A percentile compares a stretch with the other conserved stretches of the same genome.
Evolutionary conservation across 208 protist genomes (phyloP).

Genomic region (Wallacemonas rigidus): DNA sequence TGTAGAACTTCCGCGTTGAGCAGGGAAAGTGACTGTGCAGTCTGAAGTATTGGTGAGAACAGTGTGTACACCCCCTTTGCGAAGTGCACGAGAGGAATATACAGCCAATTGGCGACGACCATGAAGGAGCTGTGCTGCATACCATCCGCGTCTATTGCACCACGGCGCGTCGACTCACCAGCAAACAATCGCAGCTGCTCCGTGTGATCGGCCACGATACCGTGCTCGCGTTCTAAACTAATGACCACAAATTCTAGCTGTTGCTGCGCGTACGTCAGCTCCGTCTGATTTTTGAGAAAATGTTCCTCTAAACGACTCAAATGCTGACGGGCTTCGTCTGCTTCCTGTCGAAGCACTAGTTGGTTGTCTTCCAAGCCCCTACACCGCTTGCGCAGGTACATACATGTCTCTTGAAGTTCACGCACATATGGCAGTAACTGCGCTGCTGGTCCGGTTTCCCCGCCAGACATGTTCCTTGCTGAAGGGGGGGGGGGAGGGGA

Average conservation of each 20-base stretch:
- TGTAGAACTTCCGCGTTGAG: slow-evolving; percentile 80
- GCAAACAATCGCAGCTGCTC: slow-evolving; percentile 86
- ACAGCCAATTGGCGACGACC: slow-evolving; percentile 77
- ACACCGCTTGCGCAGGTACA: slow-evolving; percentile 12
- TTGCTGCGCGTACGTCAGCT: slow-evolving; percentile 81
- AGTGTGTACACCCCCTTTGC: slow-evolving; percentile 84
- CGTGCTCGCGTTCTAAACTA: slow-evolving; percentile 67
- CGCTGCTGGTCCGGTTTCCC: not conserved
- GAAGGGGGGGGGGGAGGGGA: too few relatives aligned
- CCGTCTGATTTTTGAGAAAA: slow-evolving; percentile 65
- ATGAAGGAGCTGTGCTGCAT: slow-evolving; percentile 47
- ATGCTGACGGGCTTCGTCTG: slow-evolving; percentile 4
- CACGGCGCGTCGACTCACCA: slow-evolving; percentile 58
- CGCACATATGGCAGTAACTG: slow-evolving; percentile 14
- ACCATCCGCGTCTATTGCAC: slow-evolving; percentile 11
- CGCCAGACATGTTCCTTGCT: too few relatives aligned
- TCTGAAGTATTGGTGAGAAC: slow-evolving; percentile 73
- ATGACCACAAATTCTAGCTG: slow-evolving; percentile 85
- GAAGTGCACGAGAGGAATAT: slow-evolving; percentile 80
- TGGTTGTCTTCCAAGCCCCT: slow-evolving; percentile 2
- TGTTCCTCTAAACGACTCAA: slow-evolving; percentile 51
- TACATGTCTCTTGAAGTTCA: slow-evolving; percentile 15
- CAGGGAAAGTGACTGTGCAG: slow-evolving; percentile 75
- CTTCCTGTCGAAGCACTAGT: not conserved
- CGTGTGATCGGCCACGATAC: slow-evolving; percentile 83